phyloP scores from a whole-genome alignment of 2,329 filamentous ascomycete species.

The Aspergillus japonicus region DNA sequence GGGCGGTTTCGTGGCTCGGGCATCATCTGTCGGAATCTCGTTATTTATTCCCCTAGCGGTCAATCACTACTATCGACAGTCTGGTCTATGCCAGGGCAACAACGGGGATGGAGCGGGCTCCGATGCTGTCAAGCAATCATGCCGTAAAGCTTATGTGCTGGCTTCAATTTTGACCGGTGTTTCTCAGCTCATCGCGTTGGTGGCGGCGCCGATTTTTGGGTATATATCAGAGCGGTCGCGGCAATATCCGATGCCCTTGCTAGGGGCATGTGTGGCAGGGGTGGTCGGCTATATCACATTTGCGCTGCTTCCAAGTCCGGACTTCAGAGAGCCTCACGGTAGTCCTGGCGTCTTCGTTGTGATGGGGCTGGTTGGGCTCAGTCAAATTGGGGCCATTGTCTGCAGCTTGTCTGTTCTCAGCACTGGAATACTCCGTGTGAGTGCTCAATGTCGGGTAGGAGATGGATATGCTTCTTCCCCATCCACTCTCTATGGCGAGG shows the following conservation, averaged over 20 bases:
- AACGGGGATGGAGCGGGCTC: slow-evolving; percentile 30
- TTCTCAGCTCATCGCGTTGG: slow-evolving; percentile 79
- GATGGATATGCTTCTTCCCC: not conserved
- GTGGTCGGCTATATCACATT: slow-evolving; percentile 76
- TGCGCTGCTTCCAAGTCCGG: slow-evolving; percentile 72
- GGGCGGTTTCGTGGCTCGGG: slow-evolving; percentile 90
- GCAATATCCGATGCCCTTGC: slow-evolving; percentile 69
- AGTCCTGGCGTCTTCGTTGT: slow-evolving; percentile 69
- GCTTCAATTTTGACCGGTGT: slow-evolving; percentile 84
- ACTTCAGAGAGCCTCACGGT: slow-evolving; percentile 69
- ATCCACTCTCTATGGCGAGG: not conserved
- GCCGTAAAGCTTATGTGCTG: slow-evolving; percentile 81
- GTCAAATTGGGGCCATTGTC: slow-evolving; percentile 94
- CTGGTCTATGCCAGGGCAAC: slow-evolving; percentile 68
- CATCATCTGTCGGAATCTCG: slow-evolving; percentile 91
- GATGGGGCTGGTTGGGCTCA: slow-evolving; percentile 79
- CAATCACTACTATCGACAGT: slow-evolving; percentile 82
- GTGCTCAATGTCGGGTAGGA: slow-evolving; percentile 1
- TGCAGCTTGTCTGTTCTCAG: slow-evolving; percentile 89
- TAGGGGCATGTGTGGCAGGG: slow-evolving; percentile 70
- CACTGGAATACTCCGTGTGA: slow-evolving; percentile 65
- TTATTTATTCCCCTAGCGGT: slow-evolving; percentile 92
- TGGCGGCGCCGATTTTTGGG: slow-evolving; percentile 84
- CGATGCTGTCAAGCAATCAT: slow-evolving; percentile 76
- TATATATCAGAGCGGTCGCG: slow-evolving; percentile 71